Evolutionary conservation across 257 asterid genomes (phyloP).

Genomic region (Eustoma russellianum): DNA sequence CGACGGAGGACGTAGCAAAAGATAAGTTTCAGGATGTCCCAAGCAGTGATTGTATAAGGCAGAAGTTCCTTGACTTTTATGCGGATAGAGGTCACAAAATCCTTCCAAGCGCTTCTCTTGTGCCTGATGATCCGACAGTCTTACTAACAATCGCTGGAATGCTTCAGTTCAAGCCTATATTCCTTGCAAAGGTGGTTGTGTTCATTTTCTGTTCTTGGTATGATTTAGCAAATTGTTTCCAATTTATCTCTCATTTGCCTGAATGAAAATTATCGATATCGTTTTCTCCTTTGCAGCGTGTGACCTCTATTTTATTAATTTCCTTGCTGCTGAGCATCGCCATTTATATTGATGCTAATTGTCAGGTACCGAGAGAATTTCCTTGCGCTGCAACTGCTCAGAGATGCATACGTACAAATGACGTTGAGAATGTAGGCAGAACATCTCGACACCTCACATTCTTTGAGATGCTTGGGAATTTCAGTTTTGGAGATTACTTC

Average conservation of each 20-base stretch:
- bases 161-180: conserved; percentile 97
- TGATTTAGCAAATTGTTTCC: background rate
- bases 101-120: conserved; percentile 94
- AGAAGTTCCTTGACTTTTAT: conserved; percentile 70
- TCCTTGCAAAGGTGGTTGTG: conserved; percentile 74
- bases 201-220: background rate
- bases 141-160: conserved; percentile 92
- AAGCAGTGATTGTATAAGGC: conserved; percentile 66
- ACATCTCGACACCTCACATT: conserved; percentile 96
- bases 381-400: conserved; percentile 93
- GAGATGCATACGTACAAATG: conserved; percentile 88
- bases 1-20: conserved; percentile 52
- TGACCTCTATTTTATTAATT: background rate
- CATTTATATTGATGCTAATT: conserved; percentile 8
- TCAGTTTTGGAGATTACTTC: conserved; percentile 96
- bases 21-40: conserved; percentile 26
- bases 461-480: conserved; percentile 99
- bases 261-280: too few species aligned
- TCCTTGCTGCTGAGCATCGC: background rate
- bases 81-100: conserved; percentile 73
- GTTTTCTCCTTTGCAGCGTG: background rate
- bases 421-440: conserved; percentile 84
- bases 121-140: conserved; percentile 96
- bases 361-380: conserved; percentile 79
- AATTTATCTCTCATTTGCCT: too few species aligned